Evolutionary conservation across 208 protist genomes (phyloP), one percentile per base, ranked within the genome.

Genomic region (Strigomonas galati): DNA sequence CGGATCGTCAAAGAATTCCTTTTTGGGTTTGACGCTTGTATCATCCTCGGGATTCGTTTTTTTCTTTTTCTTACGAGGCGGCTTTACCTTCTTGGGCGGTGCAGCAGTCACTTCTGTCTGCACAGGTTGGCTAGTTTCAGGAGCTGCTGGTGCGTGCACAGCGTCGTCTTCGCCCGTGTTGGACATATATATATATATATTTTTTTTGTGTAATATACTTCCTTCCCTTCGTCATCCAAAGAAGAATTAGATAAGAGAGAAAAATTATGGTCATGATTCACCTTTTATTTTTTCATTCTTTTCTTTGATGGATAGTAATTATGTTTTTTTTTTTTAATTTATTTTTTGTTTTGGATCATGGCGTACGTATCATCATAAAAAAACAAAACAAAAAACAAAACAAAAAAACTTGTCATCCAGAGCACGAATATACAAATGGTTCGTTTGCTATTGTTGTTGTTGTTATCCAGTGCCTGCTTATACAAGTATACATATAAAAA

Each of bases 1-100:
- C n/a, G 60, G 24, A 40, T 49, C 32, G 26, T 37, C 46, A 23
- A 7, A 43, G 48, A 30, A 4, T 24, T n/a, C 27, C 24, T 17
- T 27, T 57, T 65, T 23, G 37, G 14, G 12, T 57, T 54, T 46
- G 35, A 4, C 28, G 28, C 48, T 27, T 1, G 21, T 24, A 48
- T 48, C 15, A 32, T 74, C 46, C 6, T 65, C 43, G 35, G n/a
- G 44, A 4, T 51, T 51, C 43, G 5, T 2, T 65, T 65, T 23
- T 55, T 55, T 28, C 14, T 59, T 35, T 59, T 76, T 77, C 44
- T 72, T 77, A 24, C 76, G 76, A 1, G 71, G 40, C 32, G 62
- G 76, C 59, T 77, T 81, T 43, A 59, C 27, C 10, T 56, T 62
- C 49, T 64, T 80, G 12, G 65, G 31, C 3, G 59, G 1, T 6